These are phyloP conservation scores for Sclerotinia glacialis DNA, from an alignment of 2,329 filamentous ascomycete species.

Conservation along the genomic window DNA sequence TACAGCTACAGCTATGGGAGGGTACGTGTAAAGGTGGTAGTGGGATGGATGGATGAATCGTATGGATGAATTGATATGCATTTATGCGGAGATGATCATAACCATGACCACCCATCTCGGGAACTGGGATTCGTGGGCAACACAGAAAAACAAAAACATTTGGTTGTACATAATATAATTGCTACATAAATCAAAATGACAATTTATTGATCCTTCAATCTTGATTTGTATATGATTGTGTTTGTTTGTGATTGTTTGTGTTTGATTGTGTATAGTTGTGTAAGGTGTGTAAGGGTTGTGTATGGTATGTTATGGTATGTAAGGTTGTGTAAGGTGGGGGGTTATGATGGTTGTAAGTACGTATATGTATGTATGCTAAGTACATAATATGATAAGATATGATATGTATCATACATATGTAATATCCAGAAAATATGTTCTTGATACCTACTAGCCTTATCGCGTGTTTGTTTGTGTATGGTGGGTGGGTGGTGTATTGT, in stretches of 20 bases:
- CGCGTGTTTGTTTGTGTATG: neutral
- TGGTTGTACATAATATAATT: conserved; percentile 7
- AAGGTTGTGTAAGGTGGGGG: too few relatives aligned
- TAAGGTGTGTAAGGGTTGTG: neutral
- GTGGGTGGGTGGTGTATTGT: neutral
- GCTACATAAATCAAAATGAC: neutral
- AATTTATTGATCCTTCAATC: neutral
- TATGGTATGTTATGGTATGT: neutral
- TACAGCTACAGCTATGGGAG: too few relatives aligned
- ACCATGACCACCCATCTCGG: conserved; percentile 14
- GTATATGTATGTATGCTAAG: neutral
- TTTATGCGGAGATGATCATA: conserved; percentile 17
- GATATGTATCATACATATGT: too few relatives aligned
- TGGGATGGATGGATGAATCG: neutral
- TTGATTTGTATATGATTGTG: neutral
- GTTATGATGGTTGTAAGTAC: too few relatives aligned
- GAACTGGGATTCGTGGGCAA: conserved; percentile 18
- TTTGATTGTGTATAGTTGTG: neutral
- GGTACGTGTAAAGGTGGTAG: neutral
- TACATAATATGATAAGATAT: too few relatives aligned
- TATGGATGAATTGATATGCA: neutral
- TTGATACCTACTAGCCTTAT: neutral
- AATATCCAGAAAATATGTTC: neutral
- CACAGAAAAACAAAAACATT: conserved; percentile 12
- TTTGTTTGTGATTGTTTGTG: neutral